These are phyloP conservation scores for Kluyveromyces lactis DNA, from an alignment of 805 yeast species.

Conservation along the genomic window DNA sequence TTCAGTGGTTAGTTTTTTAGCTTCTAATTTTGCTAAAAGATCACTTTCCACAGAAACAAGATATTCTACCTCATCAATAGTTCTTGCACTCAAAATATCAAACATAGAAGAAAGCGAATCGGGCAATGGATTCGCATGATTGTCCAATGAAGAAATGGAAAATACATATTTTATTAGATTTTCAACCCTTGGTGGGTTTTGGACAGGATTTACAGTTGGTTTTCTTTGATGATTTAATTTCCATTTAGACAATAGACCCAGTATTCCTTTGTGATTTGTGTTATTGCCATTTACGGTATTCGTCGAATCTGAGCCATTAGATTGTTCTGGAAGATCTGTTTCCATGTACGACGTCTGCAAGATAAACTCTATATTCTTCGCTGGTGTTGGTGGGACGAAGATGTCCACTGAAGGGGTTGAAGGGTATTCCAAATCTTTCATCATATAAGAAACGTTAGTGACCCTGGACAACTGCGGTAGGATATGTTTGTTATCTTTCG, in stretches of 20 bases:
- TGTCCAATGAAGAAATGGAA: conserved; percentile 27
- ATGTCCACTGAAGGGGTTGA: conserved; percentile 33
- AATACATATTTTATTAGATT: conserved; percentile 30
- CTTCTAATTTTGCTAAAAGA: conserved; percentile 22
- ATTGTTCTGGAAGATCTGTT: conserved; percentile 10
- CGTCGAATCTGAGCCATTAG: neutral
- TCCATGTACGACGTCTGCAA: conserved; percentile 25
- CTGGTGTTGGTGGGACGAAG: conserved; percentile 62
- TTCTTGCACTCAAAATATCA: conserved; percentile 62
- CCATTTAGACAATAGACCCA: conserved; percentile 26
- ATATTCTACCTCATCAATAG: conserved; percentile 58
- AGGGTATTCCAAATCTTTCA: conserved; percentile 36
- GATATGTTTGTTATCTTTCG: conserved; percentile 3
- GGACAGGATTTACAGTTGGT: conserved; percentile 2
- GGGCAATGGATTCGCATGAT: conserved; percentile 9
- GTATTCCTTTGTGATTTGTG: conserved; percentile 14
- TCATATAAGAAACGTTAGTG: conserved; percentile 18
- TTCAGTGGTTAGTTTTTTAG: conserved; percentile 4
- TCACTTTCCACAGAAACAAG: conserved; percentile 40
- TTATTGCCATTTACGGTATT: neutral
- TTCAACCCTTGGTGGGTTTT: conserved; percentile 24
- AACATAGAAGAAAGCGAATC: conserved; percentile 31
- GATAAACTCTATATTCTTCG: conserved; percentile 46
- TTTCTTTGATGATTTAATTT: conserved; percentile 18
- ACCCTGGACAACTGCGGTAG: conserved; percentile 13